Percentiles rank a stretch among this genome's conserved stretches.
Evolutionary conservation across 1,284 basidiomycete genomes (phyloP).

Genomic region (Melampsora occidentalis): DNA sequence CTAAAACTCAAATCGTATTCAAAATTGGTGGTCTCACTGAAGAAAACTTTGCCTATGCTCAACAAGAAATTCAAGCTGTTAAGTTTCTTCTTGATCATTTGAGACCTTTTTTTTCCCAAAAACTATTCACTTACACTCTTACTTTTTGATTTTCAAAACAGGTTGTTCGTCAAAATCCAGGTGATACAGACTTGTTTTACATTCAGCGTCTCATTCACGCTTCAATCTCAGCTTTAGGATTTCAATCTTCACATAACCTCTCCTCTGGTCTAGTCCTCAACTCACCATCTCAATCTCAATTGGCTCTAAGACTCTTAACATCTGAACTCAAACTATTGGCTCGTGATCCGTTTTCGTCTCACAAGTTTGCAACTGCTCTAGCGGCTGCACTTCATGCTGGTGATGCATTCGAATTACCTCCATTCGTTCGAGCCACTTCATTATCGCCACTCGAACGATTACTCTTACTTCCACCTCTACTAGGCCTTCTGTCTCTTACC

Average conservation of each 20-base stretch:
- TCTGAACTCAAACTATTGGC: constrained; percentile 80
- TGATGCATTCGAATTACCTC: constrained; percentile 71
- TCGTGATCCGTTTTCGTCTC: constrained; percentile 77
- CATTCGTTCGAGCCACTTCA: constrained; percentile 72
- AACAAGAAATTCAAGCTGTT: constrained; percentile 43
- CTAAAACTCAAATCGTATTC: constrained; percentile 42
- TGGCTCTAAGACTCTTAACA: constrained; percentile 76
- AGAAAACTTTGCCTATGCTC: constrained; percentile 42
- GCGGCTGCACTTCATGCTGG: constrained; percentile 72
- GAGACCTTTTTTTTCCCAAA: neutral
- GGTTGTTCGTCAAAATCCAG: constrained; percentile 89
- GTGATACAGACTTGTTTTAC: constrained; percentile 92
- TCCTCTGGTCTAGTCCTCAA: constrained; percentile 66
- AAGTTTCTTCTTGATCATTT: neutral
- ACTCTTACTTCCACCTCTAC: constrained; percentile 70
- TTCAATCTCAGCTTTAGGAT: constrained; percentile 57
- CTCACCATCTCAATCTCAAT: constrained; percentile 58
- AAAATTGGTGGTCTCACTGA: constrained; percentile 42
- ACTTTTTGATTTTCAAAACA: constrained; percentile 52
- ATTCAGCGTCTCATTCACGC: constrained; percentile 86
- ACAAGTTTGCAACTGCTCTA: constrained; percentile 78
- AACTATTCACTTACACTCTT: neutral
- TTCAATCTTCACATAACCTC: constrained; percentile 61
- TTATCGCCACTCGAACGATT: constrained; percentile 74
- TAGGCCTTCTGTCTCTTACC: constrained; percentile 63